Percentiles rank a stretch among this genome's conserved stretches.
Evolutionary conservation across 2,329 filamentous ascomycete genomes (phyloP).

Genomic region (Trichoderma harzianum): DNA sequence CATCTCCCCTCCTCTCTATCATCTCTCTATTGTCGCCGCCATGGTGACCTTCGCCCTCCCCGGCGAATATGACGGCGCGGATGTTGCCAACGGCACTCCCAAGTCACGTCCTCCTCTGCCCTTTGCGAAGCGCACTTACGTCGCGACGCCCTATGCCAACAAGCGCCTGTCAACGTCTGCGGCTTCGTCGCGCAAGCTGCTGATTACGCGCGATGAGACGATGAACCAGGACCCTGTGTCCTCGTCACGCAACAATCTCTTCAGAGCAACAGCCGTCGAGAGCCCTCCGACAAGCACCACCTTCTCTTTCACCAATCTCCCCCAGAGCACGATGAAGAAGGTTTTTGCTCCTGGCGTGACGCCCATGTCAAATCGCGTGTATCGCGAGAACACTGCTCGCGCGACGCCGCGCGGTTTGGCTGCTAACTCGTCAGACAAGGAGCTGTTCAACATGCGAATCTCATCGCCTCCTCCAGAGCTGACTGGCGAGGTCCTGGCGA

Average conservation of each 20-base stretch:
- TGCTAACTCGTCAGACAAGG: conserved; percentile 46
- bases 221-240: conserved; percentile 36
- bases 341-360: conserved; percentile 46
- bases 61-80: conserved; percentile 33
- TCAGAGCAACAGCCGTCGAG: conserved; percentile 39
- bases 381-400: conserved; percentile 46
- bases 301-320: conserved; percentile 48
- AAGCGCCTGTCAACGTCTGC: conserved; percentile 40
- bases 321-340: conserved; percentile 45
- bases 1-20: not conserved
- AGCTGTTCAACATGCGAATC: conserved; percentile 58
- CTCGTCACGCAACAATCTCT: conserved; percentile 42
- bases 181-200: conserved; percentile 35
- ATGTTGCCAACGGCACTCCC: conserved; percentile 35
- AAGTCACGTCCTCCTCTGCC: conserved; percentile 40
- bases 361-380: conserved; percentile 41
- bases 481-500: conserved; percentile 52
- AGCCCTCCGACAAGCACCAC: conserved; percentile 31
- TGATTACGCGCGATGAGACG: conserved; percentile 37
- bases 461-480: conserved; percentile 54
- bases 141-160: conserved; percentile 37
- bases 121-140: conserved; percentile 43
- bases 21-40: not conserved
- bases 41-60: conserved; percentile 42
- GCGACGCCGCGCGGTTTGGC: conserved; percentile 49